phyloP scores from a whole-genome alignment of 2,329 filamentous ascomycete genomes.

The Cadophora luteo-olivacea region DNA sequence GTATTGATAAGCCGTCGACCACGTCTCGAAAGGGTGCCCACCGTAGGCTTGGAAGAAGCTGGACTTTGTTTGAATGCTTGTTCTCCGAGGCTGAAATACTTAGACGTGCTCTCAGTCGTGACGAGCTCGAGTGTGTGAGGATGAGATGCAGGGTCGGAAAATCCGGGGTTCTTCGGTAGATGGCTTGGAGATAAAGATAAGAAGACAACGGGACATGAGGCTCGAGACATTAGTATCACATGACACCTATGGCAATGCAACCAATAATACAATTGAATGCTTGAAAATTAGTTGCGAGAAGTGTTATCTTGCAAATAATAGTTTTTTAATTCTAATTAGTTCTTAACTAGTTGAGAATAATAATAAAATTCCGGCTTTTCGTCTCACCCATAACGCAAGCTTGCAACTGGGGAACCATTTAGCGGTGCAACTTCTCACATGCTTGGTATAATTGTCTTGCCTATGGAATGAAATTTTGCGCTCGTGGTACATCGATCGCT shows the following conservation, averaged over 20 bases:
- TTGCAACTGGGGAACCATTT: too few relatives aligned
- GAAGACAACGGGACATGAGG: neutral
- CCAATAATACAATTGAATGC: neutral
- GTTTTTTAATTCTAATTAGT: too few relatives aligned
- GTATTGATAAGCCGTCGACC: constrained; percentile 7
- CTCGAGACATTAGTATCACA: neutral
- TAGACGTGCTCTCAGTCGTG: neutral
- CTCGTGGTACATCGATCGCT: too few relatives aligned
- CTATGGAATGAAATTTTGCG: too few relatives aligned
- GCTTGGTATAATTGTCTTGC: too few relatives aligned
- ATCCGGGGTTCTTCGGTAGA: constrained; percentile 1
- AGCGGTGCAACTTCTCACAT: too few relatives aligned
- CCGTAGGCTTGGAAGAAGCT: neutral
- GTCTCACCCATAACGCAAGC: too few relatives aligned
- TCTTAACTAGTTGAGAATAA: too few relatives aligned
- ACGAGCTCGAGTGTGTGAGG: neutral
- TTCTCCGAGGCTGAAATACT: neutral
- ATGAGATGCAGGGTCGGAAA: neutral
- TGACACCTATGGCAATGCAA: neutral
- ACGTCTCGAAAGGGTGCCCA: too few relatives aligned
- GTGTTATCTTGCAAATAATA: neutral
- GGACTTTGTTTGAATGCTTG: neutral
- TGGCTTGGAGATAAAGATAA: too few relatives aligned
- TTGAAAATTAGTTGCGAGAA: neutral
- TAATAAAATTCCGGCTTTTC: too few relatives aligned